Base-by-base conservation (phyloP, 805 yeast genomes). In the Cyberlindnera euphorbiiphila region DNA sequence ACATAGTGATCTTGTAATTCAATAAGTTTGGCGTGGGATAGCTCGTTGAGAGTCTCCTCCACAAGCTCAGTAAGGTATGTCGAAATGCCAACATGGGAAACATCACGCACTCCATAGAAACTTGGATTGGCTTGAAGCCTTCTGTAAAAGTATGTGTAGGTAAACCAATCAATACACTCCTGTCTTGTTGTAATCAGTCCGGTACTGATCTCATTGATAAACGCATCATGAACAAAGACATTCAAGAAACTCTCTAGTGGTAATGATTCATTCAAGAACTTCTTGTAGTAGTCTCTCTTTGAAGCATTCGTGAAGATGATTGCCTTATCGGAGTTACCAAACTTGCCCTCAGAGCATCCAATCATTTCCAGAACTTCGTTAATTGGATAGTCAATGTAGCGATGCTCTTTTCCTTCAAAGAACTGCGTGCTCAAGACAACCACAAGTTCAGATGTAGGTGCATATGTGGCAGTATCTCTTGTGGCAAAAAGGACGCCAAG, bases 111-210 rank as follows among this genome's bases (percentile, higher is more conserved):
- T n/a, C 88, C 96, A 54, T 93, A 93, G 56, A 74, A 93, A 41
- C 93, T 78, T 4, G 98, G 97, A 57, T 93, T 93, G 24, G 74
- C 69, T 39, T 78, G 82, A 15, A 93, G 57, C 34, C 98, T 68
- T 46, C 94, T 69, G 60, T 86, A 93, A 53, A 89, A 84, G 49
- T 79, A 84, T 0, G 95, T 73, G 56, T 74, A 85, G 0, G 96
- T 84, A 23, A 93, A 54, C 94, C 95, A 87, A 52, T 91, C 96
- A 42, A 93, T 75, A 50, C 95, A 85, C 48, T 84, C 93, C 51
- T 89, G 96, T 53, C 84, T 77, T 7, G 74, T 68, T 31, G 66
- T 70, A 40, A 91, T 72, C 11, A 78, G 66, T 3, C 75, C 66
- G 6, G 78, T 72, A 25, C 84, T 74, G n/a, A 88, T 79, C 49